Evolutionary conservation across 495 filamentous ascomycete genomes (phyloP).

Genomic region (Thermothielavioides terrestris): DNA sequence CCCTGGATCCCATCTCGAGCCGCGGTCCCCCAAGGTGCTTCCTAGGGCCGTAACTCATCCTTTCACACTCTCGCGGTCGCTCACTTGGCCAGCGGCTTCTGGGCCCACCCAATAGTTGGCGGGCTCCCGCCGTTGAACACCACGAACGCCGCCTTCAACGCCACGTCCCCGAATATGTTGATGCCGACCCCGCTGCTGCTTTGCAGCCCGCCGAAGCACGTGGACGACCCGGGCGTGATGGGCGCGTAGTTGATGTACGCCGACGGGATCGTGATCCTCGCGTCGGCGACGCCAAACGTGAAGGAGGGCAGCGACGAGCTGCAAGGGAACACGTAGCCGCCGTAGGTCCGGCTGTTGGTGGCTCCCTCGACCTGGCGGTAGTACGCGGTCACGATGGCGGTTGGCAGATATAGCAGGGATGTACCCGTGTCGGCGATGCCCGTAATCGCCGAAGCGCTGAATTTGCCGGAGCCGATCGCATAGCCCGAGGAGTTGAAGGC

Average conservation of each 20-base stretch:
- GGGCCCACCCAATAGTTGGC: constrained; percentile 55
- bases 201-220: constrained; percentile 61
- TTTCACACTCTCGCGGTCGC: no score
- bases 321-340: constrained; percentile 69
- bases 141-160: constrained; percentile 72
- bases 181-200: constrained; percentile 53
- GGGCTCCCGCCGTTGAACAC: constrained; percentile 48
- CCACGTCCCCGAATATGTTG: constrained; percentile 71
- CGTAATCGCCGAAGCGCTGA: constrained; percentile 30
- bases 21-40: no score
- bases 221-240: constrained; percentile 18
- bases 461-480: constrained; percentile 43
- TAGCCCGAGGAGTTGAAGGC: constrained; percentile 56
- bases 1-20: no score
- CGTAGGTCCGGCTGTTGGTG: constrained; percentile 38
- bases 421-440: constrained; percentile 68
- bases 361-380: constrained; percentile 52
- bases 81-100: constrained; percentile 21
- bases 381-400: constrained; percentile 52
- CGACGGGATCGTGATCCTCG: constrained; percentile 46
- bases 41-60: no score
- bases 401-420: constrained; percentile 57
- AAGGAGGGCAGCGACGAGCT: constrained; percentile 52
- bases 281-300: constrained; percentile 47
- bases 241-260: constrained; percentile 50